phyloP scores from a whole-genome alignment of 352 stramenopile genomes.

The Globisporangium apiculatum region DNA sequence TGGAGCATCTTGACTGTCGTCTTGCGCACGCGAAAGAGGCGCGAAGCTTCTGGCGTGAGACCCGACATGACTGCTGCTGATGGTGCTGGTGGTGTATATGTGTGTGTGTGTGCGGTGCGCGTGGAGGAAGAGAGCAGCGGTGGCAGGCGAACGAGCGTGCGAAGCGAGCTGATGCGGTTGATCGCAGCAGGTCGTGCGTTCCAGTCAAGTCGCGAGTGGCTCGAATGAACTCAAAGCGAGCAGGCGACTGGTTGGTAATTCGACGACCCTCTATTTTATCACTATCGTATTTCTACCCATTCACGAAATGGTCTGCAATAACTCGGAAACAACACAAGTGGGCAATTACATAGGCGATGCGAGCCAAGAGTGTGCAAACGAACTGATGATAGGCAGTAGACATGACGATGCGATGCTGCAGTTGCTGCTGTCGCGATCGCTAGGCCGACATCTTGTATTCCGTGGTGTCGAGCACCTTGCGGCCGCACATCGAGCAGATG shows the following conservation, averaged over 20 bases:
- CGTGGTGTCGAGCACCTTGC: slow-evolving; percentile 54
- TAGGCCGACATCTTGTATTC: slow-evolving; percentile 57
- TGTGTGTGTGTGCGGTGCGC: neutral
- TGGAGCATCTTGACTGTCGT: slow-evolving; percentile 94
- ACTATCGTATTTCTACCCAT: neutral
- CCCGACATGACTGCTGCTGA: slow-evolving; percentile 38
- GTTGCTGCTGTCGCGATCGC: neutral
- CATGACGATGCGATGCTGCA: no score
- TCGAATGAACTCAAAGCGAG: neutral
- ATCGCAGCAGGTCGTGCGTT: neutral
- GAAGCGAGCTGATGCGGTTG: neutral
- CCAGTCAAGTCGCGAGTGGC: neutral
- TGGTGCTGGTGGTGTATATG: neutral
- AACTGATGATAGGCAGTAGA: no score
- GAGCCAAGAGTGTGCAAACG: neutral
- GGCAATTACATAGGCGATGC: neutral
- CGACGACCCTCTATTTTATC: neutral
- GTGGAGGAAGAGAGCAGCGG: neutral
- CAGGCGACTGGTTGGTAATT: neutral
- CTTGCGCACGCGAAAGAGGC: slow-evolving; percentile 93
- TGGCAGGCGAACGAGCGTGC: neutral
- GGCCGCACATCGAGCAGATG: slow-evolving; percentile 67
- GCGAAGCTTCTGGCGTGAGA: slow-evolving; percentile 76
- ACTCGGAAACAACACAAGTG: neutral
- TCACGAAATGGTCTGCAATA: neutral